phyloP scores from a whole-genome alignment of 192 early-diverging fungal genomes.

The Backusella tuberculispora region DNA sequence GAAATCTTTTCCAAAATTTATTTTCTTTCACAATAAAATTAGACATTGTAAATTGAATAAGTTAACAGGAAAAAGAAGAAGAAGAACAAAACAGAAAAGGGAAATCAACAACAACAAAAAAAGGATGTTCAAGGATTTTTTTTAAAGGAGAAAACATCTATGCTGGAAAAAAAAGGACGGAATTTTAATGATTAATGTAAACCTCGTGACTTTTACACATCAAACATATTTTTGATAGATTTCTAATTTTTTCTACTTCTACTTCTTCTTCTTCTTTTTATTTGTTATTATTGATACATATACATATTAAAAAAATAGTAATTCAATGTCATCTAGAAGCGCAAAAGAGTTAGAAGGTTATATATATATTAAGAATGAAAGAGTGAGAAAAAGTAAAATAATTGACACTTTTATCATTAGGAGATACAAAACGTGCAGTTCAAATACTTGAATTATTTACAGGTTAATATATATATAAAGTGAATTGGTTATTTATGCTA shows the following conservation, averaged over 20 bases:
- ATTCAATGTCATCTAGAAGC: neutral
- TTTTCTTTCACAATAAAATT: neutral
- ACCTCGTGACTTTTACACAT: neutral
- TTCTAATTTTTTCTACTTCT: neutral
- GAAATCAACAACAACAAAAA: neutral
- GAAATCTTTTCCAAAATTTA: neutral
- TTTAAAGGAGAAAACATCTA: slow-evolving; percentile 3
- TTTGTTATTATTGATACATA: neutral
- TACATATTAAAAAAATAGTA: neutral
- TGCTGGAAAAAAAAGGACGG: neutral
- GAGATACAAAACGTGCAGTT: slow-evolving; percentile 9
- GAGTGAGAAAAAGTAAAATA: neutral
- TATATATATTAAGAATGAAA: neutral
- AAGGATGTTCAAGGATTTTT: slow-evolving; percentile 9
- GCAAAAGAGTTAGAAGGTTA: slow-evolving; percentile 12
- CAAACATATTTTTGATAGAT: neutral
- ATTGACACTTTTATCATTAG: neutral
- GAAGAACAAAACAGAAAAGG: neutral
- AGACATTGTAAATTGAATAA: neutral
- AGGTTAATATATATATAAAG: slow-evolving; percentile 11
- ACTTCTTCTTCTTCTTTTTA: neutral
- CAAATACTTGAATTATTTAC: slow-evolving; percentile 21
- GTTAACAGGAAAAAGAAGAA: neutral
- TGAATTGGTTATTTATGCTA: no score
- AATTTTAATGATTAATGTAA: no score